These are phyloP conservation scores for Arxiozyma slooffiae DNA, from an alignment of 1,139 yeast genomes.

Conservation along the genomic window DNA sequence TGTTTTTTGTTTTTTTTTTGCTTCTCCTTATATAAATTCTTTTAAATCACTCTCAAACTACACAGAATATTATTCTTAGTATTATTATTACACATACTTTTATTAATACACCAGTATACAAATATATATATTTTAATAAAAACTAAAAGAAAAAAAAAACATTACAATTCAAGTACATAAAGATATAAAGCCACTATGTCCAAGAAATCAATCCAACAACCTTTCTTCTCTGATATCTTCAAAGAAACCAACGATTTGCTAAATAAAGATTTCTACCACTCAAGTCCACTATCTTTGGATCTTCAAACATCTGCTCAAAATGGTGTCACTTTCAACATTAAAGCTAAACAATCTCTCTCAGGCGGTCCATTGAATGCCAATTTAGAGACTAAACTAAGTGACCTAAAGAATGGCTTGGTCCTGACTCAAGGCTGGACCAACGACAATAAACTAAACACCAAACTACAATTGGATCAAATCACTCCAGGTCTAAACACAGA, in stretches of 20 bases:
- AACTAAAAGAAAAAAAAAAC: no score
- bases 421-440: constrained; percentile 98
- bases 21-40: no score
- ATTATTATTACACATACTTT: no score
- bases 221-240: constrained; percentile 77
- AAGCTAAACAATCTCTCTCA: constrained; percentile 76
- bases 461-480: constrained; percentile 84
- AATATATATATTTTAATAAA: no score
- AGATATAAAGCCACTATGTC: not conserved
- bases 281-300: constrained; percentile 79
- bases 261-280: constrained; percentile 88
- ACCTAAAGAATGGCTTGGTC: constrained; percentile 87
- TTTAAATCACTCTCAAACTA: no score
- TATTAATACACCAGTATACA: no score
- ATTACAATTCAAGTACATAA: no score
- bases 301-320: constrained; percentile 93
- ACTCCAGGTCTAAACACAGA: constrained; percentile 96
- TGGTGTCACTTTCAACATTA: constrained; percentile 90
- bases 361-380: constrained; percentile 80
- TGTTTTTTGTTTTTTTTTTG: no score
- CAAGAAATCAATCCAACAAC: constrained; percentile 3
- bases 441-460: constrained; percentile 72
- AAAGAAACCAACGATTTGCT: constrained; percentile 84
- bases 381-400: constrained; percentile 87
- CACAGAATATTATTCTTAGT: no score